A percentile compares a stretch with the other conserved stretches of the same genome.
Conservation (phyloP, 176 grass and related monocot species). For the Poa pratensis region DNA sequence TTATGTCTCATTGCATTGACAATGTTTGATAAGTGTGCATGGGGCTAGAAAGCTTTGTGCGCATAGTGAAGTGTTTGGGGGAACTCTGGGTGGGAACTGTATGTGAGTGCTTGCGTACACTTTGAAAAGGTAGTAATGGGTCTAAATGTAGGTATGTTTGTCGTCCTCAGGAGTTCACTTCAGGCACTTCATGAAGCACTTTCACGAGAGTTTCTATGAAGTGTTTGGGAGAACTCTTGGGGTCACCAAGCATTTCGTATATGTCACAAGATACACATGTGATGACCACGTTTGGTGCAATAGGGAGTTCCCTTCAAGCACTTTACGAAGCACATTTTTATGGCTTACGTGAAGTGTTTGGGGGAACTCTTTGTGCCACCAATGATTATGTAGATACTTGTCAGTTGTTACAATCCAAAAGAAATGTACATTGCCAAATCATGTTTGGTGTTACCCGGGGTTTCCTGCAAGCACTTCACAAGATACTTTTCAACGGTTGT, state of each 20-base stretch:
- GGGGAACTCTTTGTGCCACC: conserved; percentile 39
- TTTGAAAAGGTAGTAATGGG: not conserved
- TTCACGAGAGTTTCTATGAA: conserved; percentile 26
- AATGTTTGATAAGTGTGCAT: not conserved
- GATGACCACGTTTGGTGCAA: conserved; percentile 21
- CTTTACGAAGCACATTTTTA: conserved; percentile 5
- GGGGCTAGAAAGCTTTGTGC: not conserved
- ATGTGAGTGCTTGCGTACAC: not conserved
- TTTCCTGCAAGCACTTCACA: not conserved
- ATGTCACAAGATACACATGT: not conserved
- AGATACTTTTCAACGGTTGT: not conserved
- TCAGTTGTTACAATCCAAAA: no score
- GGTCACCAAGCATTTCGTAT: conserved; percentile 18
- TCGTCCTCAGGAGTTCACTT: conserved; percentile 43
- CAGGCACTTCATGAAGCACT: conserved; percentile 47
- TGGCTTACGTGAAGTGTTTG: conserved; percentile 43
- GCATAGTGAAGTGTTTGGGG: conserved; percentile 56
- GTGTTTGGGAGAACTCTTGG: conserved; percentile 66
- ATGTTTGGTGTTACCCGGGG: conserved; percentile 41
- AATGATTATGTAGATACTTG: not conserved
- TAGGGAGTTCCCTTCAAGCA: conserved; percentile 49
- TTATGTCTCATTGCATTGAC: not conserved
- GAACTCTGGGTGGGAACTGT: conserved; percentile 29
- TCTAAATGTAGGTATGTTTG: conserved; percentile 33
- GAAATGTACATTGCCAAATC: conserved; percentile 40